phyloP scores from a whole-genome alignment of 2,329 filamentous ascomycete species.

The Fusarium sp. region DNA sequence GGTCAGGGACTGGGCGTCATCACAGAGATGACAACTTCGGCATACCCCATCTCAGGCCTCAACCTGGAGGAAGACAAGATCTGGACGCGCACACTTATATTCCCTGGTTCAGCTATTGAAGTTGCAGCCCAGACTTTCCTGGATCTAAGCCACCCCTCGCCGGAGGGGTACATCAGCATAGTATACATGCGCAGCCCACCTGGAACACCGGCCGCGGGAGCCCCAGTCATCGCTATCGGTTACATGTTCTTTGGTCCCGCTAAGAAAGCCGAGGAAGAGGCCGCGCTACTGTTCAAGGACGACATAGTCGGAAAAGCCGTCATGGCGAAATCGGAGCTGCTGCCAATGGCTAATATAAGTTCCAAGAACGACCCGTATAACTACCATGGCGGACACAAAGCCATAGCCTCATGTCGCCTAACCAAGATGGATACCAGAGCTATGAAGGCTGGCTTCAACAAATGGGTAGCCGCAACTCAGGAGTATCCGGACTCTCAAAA shows the following conservation, averaged over 20 bases:
- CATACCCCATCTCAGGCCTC: conserved; percentile 46
- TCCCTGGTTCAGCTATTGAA: conserved; percentile 44
- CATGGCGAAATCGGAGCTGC: conserved; percentile 40
- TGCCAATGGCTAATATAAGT: conserved; percentile 45
- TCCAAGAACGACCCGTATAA: conserved; percentile 43
- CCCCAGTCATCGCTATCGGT: conserved; percentile 50
- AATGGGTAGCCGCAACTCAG: conserved; percentile 46
- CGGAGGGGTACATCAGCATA: conserved; percentile 39
- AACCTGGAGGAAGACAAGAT: conserved; percentile 49
- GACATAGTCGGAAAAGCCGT: conserved; percentile 41
- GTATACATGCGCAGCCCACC: conserved; percentile 52
- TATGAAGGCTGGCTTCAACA: conserved; percentile 43
- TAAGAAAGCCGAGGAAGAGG: conserved; percentile 44
- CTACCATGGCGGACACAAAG: conserved; percentile 51
- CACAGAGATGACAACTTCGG: conserved; percentile 47
- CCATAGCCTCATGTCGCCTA: conserved; percentile 45
- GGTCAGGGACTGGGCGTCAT: conserved; percentile 55
- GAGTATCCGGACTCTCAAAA: conserved; percentile 34
- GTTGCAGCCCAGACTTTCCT: conserved; percentile 44
- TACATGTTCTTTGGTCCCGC: conserved; percentile 46
- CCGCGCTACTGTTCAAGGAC: conserved; percentile 32
- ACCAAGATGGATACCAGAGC: conserved; percentile 18
- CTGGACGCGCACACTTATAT: conserved; percentile 53
- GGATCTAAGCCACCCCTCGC: conserved; percentile 32
- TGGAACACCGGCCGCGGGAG: conserved; percentile 47